A percentile compares a stretch with the other conserved stretches of the same genome.
Evolutionary conservation across 257 asterid species (phyloP).

Genomic region (Leptodermis oblonga): DNA sequence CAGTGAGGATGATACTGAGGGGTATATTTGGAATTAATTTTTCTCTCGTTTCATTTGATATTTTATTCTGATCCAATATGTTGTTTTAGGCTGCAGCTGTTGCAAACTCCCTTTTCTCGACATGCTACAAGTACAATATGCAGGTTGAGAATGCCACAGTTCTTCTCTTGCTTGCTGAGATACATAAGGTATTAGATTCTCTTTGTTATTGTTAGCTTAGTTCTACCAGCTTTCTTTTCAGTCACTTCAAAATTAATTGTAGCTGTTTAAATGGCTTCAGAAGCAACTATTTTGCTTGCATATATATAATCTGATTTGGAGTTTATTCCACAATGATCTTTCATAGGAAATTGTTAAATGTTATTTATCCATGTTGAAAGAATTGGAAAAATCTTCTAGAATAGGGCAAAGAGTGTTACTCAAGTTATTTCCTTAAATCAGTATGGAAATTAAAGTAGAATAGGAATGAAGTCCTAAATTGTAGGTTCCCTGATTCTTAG

Average conservation of each 20-base stretch:
- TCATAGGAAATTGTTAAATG: background rate
- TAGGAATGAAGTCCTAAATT: no score
- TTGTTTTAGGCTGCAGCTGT: slow-evolving; percentile 84
- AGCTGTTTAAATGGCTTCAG: background rate
- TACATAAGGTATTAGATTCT: slow-evolving; percentile 64
- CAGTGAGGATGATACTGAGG: background rate
- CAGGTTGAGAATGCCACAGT: slow-evolving; percentile 88
- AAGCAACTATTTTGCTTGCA: background rate
- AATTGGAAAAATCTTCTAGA: no score
- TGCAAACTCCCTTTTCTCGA: slow-evolving; percentile 75
- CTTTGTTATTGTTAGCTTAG: background rate
- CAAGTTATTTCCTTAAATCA: no score
- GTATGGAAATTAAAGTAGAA: no score
- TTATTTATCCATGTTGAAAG: background rate
- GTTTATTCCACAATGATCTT: background rate
- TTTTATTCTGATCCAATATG: slow-evolving; percentile 22
- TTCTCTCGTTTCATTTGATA: background rate
- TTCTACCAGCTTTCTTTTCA: background rate
- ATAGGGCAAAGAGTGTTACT: no score
- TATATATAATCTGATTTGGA: background rate
- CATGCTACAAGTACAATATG: slow-evolving; percentile 72
- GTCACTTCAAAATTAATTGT: background rate
- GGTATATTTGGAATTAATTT: background rate
- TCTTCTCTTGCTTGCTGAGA: slow-evolving; percentile 96
- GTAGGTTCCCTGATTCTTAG: no score